Evolutionary conservation across 768 basidiomycete species (phyloP).

Genomic region (Ramaria sp.): DNA sequence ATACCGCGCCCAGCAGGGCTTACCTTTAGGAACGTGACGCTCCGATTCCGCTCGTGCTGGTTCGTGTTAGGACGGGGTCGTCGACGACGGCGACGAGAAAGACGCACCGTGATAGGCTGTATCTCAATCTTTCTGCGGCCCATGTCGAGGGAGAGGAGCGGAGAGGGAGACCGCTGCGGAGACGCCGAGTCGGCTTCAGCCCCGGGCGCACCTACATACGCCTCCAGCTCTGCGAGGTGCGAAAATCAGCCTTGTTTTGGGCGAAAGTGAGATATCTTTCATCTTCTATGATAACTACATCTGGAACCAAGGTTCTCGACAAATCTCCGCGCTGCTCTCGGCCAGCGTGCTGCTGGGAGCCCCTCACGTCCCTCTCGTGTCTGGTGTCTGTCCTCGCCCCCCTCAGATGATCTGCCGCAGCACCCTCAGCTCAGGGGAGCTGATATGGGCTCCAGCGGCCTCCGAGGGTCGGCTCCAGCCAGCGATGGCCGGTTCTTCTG

Average conservation of each 20-base stretch:
- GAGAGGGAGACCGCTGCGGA: background rate
- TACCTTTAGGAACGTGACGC: constrained; percentile 86
- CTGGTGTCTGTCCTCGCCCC: too few species aligned
- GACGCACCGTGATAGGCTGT: constrained; percentile 67
- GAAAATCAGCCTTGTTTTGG: background rate
- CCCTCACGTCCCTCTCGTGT: too few species aligned
- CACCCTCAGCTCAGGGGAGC: too few species aligned
- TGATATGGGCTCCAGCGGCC: too few species aligned
- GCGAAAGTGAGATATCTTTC: too few species aligned
- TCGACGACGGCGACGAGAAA: constrained; percentile 10
- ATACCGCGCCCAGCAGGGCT: constrained; percentile 14
- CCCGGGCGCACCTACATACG: background rate
- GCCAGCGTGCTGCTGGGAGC: too few species aligned
- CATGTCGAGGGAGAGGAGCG: constrained; percentile 16
- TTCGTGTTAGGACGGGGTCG: constrained; percentile 11
- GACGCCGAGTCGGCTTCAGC: background rate
- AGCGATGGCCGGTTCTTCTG: too few species aligned
- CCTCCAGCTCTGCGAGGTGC: background rate
- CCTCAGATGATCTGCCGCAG: too few species aligned
- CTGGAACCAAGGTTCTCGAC: too few species aligned
- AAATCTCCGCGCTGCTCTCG: too few species aligned
- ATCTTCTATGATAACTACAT: too few species aligned
- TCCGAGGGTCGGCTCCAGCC: too few species aligned
- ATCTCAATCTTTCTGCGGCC: constrained; percentile 77
- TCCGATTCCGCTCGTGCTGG: constrained; percentile 84